phyloP scores from a whole-genome alignment of 176 grass and related monocot genomes.

The Eragrostis curvula region DNA sequence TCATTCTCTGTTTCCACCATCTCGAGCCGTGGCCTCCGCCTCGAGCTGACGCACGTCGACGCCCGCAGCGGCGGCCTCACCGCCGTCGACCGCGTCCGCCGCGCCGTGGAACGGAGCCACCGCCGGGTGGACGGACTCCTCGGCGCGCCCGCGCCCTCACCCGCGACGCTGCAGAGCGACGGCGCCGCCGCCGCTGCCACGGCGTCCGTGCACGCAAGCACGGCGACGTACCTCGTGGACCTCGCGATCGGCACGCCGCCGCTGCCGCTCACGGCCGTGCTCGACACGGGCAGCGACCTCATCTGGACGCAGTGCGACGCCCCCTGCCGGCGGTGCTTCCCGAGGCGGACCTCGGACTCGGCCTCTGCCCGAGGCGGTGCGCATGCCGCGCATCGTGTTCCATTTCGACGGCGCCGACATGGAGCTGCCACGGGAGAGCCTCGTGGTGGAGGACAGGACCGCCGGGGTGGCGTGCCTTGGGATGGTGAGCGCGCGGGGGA shows the following conservation, averaged over 20 bases:
- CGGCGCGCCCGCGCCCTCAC: neutral
- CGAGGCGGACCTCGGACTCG: conserved; percentile 44
- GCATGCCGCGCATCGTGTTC: conserved; percentile 53
- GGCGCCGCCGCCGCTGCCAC: neutral
- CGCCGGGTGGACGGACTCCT: conserved; percentile 43
- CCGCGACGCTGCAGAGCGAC: neutral
- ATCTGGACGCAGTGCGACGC: conserved; percentile 82
- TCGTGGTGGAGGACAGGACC: conserved; percentile 43
- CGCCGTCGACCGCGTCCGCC: conserved; percentile 47
- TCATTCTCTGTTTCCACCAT: conserved; percentile 8
- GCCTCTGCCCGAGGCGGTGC: conserved; percentile 49
- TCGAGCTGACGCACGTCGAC: conserved; percentile 57
- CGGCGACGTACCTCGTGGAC: conserved; percentile 63
- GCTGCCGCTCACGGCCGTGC: conserved; percentile 51
- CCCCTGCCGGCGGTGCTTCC: conserved; percentile 58
- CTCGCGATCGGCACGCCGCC: conserved; percentile 65
- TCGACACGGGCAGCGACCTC: conserved; percentile 84
- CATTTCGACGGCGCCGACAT: conserved; percentile 70
- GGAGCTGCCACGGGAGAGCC: conserved; percentile 48
- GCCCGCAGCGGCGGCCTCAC: conserved; percentile 16
- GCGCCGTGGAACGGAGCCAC: conserved; percentile 49
- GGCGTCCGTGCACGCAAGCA: conserved; percentile 49
- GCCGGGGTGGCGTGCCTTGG: conserved; percentile 45
- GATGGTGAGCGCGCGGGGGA: conserved; percentile 39
- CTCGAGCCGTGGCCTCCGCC: conserved; percentile 27